Conservation (phyloP, 108 stramenopile species). For the Mayamaea pseudoterrestris region DNA sequence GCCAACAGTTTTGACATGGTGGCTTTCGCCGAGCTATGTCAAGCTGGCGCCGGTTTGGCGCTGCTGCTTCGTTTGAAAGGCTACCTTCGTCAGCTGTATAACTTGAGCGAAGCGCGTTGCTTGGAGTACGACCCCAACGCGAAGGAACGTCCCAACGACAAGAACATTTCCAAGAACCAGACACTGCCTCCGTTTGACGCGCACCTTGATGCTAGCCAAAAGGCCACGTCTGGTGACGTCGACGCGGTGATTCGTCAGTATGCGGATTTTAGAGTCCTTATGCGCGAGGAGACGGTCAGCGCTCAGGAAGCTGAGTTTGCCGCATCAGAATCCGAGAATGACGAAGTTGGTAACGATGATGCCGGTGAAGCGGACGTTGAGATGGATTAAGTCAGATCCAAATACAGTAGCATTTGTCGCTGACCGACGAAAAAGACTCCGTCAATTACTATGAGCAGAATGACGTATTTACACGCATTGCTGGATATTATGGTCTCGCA, state of each 20-base stretch:
- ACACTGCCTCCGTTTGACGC: slow-evolving; percentile 6
- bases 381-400: no score
- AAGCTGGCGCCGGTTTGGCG: slow-evolving; percentile 36
- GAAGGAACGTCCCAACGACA: slow-evolving; percentile 39
- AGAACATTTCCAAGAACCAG: slow-evolving; percentile 11
- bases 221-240: slow-evolving; percentile 6
- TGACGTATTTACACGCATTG: no score
- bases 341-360: no score
- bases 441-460: no score
- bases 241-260: slow-evolving; percentile 32
- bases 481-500: no score
- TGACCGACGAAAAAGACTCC: no score
- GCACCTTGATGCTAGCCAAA: slow-evolving; percentile 1
- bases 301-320: no score
- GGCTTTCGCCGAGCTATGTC: slow-evolving; percentile 38
- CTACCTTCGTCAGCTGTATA: slow-evolving; percentile 58
- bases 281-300: slow-evolving; percentile 34
- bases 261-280: slow-evolving; percentile 36
- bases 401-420: no score
- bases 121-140: slow-evolving; percentile 56
- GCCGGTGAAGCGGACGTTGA: no score
- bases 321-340: no score
- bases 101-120: slow-evolving; percentile 53
- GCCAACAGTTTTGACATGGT: slow-evolving; percentile 17
- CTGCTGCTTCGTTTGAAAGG: slow-evolving; percentile 58